Conservation (phyloP, 2,329 filamentous ascomycete genomes). For the Botrytis elliptica region DNA sequence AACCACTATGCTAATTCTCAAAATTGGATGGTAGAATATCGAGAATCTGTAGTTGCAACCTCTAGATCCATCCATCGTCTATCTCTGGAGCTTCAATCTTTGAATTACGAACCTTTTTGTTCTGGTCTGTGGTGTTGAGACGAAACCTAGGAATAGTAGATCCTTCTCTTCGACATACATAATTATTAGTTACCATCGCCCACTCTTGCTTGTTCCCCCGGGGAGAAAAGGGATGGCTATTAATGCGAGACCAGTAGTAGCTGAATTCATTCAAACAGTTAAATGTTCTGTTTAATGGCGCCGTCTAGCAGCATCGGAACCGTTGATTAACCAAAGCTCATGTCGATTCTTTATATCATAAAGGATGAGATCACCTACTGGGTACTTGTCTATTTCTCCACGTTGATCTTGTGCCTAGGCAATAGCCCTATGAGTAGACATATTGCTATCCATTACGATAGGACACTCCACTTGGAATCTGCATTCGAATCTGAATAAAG, state of each 20-base stretch:
- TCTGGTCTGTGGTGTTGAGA: background rate
- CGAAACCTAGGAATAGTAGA: background rate
- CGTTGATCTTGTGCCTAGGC: background rate
- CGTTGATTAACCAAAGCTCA: background rate
- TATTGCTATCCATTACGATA: background rate
- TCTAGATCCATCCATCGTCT: background rate
- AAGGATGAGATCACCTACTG: background rate
- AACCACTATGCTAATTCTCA: background rate
- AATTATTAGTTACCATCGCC: background rate
- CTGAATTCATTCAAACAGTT: background rate
- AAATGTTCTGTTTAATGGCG: background rate
- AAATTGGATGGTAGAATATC: background rate
- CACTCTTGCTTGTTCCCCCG: background rate
- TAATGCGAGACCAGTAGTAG: background rate
- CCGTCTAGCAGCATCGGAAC: background rate
- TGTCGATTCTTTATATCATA: background rate
- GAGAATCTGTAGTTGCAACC: background rate
- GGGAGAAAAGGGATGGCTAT: background rate
- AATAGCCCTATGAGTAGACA: background rate
- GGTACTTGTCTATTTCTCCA: background rate
- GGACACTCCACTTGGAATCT: background rate
- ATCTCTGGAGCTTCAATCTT: background rate
- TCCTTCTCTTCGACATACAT: background rate
- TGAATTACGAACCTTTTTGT: background rate
- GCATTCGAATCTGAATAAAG: background rate